Base-by-base conservation (phyloP, 2,329 filamentous ascomycete species). In the Epichloe hybrida region DNA sequence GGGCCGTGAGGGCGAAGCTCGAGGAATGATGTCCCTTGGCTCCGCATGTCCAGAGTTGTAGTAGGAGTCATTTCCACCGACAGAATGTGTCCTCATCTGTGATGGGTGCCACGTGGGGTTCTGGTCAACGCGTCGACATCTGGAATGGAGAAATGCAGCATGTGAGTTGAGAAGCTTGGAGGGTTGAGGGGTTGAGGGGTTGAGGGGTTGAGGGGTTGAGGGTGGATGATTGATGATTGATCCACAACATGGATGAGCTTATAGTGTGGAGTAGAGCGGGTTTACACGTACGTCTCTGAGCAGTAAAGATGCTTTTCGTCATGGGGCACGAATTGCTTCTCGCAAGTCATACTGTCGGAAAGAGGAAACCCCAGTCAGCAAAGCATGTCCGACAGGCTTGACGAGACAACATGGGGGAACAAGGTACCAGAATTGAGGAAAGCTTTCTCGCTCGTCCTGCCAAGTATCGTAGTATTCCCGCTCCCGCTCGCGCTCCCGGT, bases 401-500 rank as follows among this genome's bases (percentile, higher is more conserved):
- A 23, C 6, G 9, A 21, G 8, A n/a, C 13, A 36, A 1, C 3
- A 4, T 13, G 17, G 2, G 7, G 7, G 5, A 23, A 39, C 3
- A 12, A 74, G 77, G 52, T 73, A 83, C 80, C 80, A 83, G 60
- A 72, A 83, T 61, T 82, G 79, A 21, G 79, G 79, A 55, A 83
- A 83, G 64, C 75, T 80, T 60, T 83, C 79, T 50, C 77, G 70
- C 59, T 80, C 78, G 50, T 81, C 74, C 49, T 77, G 73, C 62
- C 69, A 77, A 62, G 69, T 71, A 37, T 76, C 73, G 52, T 54
- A 38, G 34, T 36, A n/a, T 1, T 74, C 69, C 60, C 23, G 23
- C 5, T 23, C 23, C 69, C 68, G 67, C 54, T 77, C 72, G 53
- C 69, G 69, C 57, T 79, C 75, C 27, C 73, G 71, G 11, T 72